Base-by-base conservation (phyloP, 352 stramenopile species). In the Globisporangium ultimum region DNA sequence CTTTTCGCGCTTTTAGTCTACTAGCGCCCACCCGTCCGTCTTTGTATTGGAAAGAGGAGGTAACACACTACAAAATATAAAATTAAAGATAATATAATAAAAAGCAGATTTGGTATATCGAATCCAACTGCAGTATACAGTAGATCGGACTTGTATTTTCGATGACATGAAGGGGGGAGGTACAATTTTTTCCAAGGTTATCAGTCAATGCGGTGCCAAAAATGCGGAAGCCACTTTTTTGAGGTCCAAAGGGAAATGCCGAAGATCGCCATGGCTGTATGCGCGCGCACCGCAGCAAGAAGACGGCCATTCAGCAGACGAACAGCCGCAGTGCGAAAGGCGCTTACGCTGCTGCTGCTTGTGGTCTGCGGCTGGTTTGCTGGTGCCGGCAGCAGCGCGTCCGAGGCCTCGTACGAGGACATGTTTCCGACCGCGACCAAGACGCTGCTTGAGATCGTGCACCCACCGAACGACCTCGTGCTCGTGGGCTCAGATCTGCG, bases 371-470 rank as follows among this genome's bases (percentile, higher is more conserved):
- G 52, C 20, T 40, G 34, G 45, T 3, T 18, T 17, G 22, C 22
- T 60, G 12, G 8, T 53, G 21, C 41, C 40, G n/a, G 18, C 53
- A 12, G 21, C 28, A 3, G 45, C 15, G 60, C 69, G 15, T 49
- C 71, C 5, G 70, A 71, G 18, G 62, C 70, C 1, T 66, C 64
- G 12, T 69, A 66, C 48, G 70, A 75, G 49, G 71, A 68, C 6
- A 62, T 63, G 32, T 64, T 74, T 21, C 65, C 63, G 5, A 66
- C 60, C 3, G n/a, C 45, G 47, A 61, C 70, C 7, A 47, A 54
- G 22, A 68, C 74, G 14, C 14, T 78, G 40, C 28, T 84, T 45
- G 77, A 91, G 70, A 89, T 93, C 53, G 43, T 86, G 43, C 73
- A 81, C 24, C 84, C 84, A 13, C 67, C 52, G 20, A 74, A 84